phyloP scores from a whole-genome alignment of 208 protist species.

The Wallacemonas rigidus region DNA sequence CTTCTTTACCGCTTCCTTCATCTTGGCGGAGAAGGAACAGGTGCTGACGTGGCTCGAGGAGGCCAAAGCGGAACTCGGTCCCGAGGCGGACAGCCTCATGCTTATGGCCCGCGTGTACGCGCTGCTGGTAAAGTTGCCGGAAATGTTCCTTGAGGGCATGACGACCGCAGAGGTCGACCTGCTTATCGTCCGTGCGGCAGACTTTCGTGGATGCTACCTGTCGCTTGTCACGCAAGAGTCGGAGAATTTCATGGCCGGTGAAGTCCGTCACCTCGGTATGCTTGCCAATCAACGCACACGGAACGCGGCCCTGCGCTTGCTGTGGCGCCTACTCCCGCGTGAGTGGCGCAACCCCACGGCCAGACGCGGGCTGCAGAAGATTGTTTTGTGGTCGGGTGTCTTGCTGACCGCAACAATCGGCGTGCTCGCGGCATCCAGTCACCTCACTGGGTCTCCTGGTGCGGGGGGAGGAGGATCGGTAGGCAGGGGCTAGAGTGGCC shows the following conservation, averaged over 20 bases:
- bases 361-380: slow-evolving; percentile 18
- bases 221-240: slow-evolving; percentile 32
- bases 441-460: not conserved
- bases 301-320: slow-evolving; percentile 68
- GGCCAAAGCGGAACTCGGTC: slow-evolving; percentile 32
- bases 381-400: slow-evolving; percentile 30
- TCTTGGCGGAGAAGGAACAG: slow-evolving; percentile 50
- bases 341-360: slow-evolving; percentile 73
- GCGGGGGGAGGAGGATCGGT: not conserved
- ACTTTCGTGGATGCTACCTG: slow-evolving; percentile 32
- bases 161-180: slow-evolving; percentile 32
- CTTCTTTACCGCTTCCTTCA: slow-evolving; percentile 79
- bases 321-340: slow-evolving; percentile 66
- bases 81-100: slow-evolving; percentile 46
- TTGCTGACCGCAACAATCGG: slow-evolving; percentile 32
- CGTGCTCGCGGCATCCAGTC: slow-evolving; percentile 24
- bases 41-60: slow-evolving; percentile 53
- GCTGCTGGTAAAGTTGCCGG: slow-evolving; percentile 51
- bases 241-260: slow-evolving; percentile 53
- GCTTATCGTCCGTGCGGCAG: slow-evolving; percentile 37
- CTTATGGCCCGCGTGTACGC: slow-evolving; percentile 78
- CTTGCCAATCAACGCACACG: slow-evolving; percentile 63
- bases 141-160: slow-evolving; percentile 35
- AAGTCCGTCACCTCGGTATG: slow-evolving; percentile 57
- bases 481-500: not conserved